A percentile compares a stretch with the other conserved stretches of the same genome.
phyloP scores from a whole-genome alignment of 495 filamentous ascomycete genomes.

The Rusavskia elegans region DNA sequence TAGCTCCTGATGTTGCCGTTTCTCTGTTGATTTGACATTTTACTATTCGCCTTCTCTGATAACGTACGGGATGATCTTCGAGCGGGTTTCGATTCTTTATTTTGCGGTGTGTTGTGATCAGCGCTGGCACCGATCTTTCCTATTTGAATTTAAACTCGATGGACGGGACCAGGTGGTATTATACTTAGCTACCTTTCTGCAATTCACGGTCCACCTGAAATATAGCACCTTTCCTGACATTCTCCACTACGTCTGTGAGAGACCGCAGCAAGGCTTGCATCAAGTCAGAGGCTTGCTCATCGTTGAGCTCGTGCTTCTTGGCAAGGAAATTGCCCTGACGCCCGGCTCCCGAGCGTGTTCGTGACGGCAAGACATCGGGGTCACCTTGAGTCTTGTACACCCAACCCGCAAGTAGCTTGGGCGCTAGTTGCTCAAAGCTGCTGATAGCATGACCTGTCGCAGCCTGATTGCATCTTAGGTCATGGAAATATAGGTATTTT shows the following conservation, averaged over 20 bases:
- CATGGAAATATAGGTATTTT: conserved; percentile 6
- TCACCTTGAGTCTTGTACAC: conserved; percentile 10
- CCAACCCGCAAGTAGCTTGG: conserved; percentile 5
- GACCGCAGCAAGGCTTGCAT: neutral
- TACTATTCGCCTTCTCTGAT: neutral
- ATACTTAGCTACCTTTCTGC: neutral
- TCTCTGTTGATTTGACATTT: neutral
- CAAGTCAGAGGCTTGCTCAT: neutral
- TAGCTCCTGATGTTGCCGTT: conserved; percentile 1
- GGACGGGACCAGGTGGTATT: too few species aligned
- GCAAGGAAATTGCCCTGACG: conserved; percentile 5
- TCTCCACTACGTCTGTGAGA: neutral
- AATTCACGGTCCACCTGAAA: neutral
- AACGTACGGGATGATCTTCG: neutral
- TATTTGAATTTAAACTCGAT: neutral
- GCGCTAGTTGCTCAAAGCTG: conserved; percentile 9
- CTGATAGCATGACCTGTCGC: conserved; percentile 5
- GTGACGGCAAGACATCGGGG: conserved; percentile 5
- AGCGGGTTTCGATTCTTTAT: neutral
- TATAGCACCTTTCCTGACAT: neutral
- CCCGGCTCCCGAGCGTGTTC: neutral
- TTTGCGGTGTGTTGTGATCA: neutral
- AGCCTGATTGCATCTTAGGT: neutral
- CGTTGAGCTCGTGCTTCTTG: neutral
- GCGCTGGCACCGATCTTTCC: neutral